phyloP scores from a whole-genome alignment of 2,329 filamentous ascomycete genomes.

The Pezizomycotina sp. region DNA sequence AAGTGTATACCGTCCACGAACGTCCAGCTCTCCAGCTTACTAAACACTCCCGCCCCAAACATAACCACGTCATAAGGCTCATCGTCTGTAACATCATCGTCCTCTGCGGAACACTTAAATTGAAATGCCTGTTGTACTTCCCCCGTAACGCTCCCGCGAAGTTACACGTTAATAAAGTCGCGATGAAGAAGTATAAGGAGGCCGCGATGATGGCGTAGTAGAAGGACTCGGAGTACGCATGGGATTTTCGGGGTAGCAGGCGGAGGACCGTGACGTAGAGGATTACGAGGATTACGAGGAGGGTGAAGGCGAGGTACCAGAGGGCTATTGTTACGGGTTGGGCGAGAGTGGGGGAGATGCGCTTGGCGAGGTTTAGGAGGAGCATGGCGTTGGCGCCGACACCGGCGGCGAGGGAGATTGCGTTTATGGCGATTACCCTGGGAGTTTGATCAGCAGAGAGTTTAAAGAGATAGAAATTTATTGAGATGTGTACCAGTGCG shows the following conservation, averaged over 20 bases:
- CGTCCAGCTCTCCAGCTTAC: slow-evolving; percentile 52
- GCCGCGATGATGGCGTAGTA: slow-evolving; percentile 75
- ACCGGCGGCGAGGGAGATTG: slow-evolving; percentile 57
- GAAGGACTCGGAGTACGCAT: slow-evolving; percentile 55
- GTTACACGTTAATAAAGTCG: slow-evolving; percentile 62
- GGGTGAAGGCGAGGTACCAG: slow-evolving; percentile 52
- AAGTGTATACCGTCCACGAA: slow-evolving; percentile 69
- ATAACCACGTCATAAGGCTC: slow-evolving; percentile 64
- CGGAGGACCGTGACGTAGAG: slow-evolving; percentile 46
- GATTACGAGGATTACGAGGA: slow-evolving; percentile 49
- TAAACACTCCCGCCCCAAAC: slow-evolving; percentile 59
- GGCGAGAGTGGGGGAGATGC: slow-evolving; percentile 63
- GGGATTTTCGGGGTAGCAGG: slow-evolving; percentile 35
- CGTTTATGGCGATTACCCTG: slow-evolving; percentile 59
- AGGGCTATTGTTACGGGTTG: slow-evolving; percentile 68
- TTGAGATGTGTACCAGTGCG: slow-evolving; percentile 42
- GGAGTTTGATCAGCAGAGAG: slow-evolving; percentile 1
- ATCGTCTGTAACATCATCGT: slow-evolving; percentile 86
- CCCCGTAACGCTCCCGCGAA: slow-evolving; percentile 35
- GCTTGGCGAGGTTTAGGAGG: slow-evolving; percentile 69
- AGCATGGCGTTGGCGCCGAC: slow-evolving; percentile 66
- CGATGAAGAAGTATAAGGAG: slow-evolving; percentile 60
- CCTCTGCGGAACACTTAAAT: slow-evolving; percentile 59
- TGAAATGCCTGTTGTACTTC: slow-evolving; percentile 63
- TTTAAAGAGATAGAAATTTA: not conserved